phyloP scores from a whole-genome alignment of 78 protist species.

The Dictyostelium firmibasis region DNA sequence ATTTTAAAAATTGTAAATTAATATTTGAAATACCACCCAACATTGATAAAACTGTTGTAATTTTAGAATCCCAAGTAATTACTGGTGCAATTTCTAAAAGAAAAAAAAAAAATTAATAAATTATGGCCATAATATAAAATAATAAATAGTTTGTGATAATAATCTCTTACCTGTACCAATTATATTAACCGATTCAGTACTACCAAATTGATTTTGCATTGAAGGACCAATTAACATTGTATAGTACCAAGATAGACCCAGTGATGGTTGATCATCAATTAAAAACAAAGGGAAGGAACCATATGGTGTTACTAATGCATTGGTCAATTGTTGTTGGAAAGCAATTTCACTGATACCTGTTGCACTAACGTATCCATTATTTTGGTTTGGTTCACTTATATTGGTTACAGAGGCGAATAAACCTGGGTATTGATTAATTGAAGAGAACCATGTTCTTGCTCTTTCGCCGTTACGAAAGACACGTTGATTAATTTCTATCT shows the following conservation, averaged over 20 bases:
- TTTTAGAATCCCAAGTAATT: conserved; percentile 81
- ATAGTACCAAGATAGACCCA: conserved; percentile 73
- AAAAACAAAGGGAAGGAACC: conserved; percentile 75
- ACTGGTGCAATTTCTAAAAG: conserved; percentile 37
- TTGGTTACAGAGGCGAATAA: conserved; percentile 64
- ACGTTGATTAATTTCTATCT: conserved; percentile 23
- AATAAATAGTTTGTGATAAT: no score
- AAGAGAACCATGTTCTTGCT: conserved; percentile 73
- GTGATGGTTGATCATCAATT: background rate
- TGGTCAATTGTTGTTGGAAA: conserved; percentile 11
- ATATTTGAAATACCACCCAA: conserved; percentile 58
- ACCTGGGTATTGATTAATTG: conserved; percentile 51
- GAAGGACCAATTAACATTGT: conserved; percentile 62
- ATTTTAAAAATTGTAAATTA: background rate
- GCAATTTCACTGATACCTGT: conserved; percentile 59
- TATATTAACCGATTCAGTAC: conserved; percentile 50
- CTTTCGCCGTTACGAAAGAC: conserved; percentile 73
- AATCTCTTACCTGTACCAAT: conserved; percentile 24
- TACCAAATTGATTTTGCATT: conserved; percentile 80
- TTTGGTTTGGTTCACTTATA: background rate
- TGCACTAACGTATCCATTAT: conserved; percentile 37
- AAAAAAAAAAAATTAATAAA: background rate
- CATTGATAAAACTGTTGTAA: conserved; percentile 52
- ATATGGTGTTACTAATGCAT: conserved; percentile 75
- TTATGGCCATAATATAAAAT: no score